These are phyloP conservation scores for Hysterium pulicare DNA, from an alignment of 2,329 filamentous ascomycete genomes.

Conservation along the genomic window DNA sequence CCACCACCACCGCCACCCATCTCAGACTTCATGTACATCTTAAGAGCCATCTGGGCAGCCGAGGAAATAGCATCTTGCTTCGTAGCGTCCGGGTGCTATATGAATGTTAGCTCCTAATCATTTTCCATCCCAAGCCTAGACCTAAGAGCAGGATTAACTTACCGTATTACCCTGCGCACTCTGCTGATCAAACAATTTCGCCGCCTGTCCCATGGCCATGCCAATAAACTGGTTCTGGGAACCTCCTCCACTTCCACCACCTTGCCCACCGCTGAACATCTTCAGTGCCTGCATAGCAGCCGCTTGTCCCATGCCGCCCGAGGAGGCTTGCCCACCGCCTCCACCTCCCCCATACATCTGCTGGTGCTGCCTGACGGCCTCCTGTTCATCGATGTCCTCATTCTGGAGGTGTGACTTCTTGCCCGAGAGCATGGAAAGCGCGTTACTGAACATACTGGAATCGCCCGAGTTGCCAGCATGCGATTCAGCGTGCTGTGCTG, in stretches of 20 bases:
- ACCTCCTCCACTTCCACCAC: constrained; percentile 32
- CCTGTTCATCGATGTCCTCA: constrained; percentile 58
- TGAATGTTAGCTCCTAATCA: not conserved
- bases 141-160: too few species aligned
- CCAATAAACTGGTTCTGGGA: constrained; percentile 79
- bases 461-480: constrained; percentile 53
- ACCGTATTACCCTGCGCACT: constrained; percentile 53
- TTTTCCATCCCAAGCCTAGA: too few species aligned
- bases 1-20: constrained; percentile 47
- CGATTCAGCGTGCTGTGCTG: constrained; percentile 53
- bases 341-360: constrained; percentile 62
- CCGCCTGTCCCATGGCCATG: constrained; percentile 83
- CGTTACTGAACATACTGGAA: constrained; percentile 53
- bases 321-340: constrained; percentile 42
- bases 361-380: constrained; percentile 72
- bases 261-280: constrained; percentile 62
- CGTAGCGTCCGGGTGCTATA: constrained; percentile 52
- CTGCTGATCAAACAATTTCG: constrained; percentile 69
- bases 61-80: constrained; percentile 78
- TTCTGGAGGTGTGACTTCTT: constrained; percentile 50
- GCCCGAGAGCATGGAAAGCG: constrained; percentile 54
- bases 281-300: constrained; percentile 80
- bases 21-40: constrained; percentile 85
- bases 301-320: constrained; percentile 58
- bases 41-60: constrained; percentile 81